Evolutionary conservation across 208 protist species (phyloP), one percentile per base, ranked within the genome.

Genomic region (Angomonas deanei): DNA sequence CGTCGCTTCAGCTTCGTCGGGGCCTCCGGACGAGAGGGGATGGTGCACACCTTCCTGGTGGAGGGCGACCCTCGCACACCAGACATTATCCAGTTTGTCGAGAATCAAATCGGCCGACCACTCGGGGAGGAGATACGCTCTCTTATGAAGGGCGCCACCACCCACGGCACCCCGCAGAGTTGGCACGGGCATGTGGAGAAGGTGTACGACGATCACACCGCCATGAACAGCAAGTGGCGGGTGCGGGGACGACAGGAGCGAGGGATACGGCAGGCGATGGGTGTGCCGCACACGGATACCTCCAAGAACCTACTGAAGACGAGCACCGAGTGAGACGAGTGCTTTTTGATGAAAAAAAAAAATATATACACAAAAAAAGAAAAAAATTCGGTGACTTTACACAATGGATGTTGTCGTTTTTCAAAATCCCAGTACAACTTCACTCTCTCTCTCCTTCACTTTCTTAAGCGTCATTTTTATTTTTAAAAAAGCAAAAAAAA

Each of bases 1-100:
- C 98, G 99, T 63, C 85, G 98, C 49, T 98, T 99, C 69, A 96
- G 97, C 66, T 83, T 97, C 61, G 99, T 98, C 4, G 98, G 98
- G 23, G 82, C 97, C 33, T 96, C 92, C 13, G 97, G 97, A 28
- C 96, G 97, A 17, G 61, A 53, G 2, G 97, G 98, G 21, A 68
- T 88, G 15, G 92, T 97, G 3, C 97, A 97, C 46, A 86, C 96
- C 17, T 96, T 99, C 64, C 88, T 99, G 61, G 60, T 68, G 30
- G 71, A 74, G 3, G 74, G 79, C n/a, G 90, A 96, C 61, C 34
- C 65, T 0, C 65, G 62, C n/a, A 72, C 80, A 47, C 80, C 81
- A 15, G 57, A 55, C 0, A 86, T 90, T 50, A 80, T 76, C 10
- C 66, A 68, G 13, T 89, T 80, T 59, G 72, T 93, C 19, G 78